Evolutionary conservation across 441 rosid genomes (phyloP).

Genomic region (Erodium chrysanthum): DNA sequence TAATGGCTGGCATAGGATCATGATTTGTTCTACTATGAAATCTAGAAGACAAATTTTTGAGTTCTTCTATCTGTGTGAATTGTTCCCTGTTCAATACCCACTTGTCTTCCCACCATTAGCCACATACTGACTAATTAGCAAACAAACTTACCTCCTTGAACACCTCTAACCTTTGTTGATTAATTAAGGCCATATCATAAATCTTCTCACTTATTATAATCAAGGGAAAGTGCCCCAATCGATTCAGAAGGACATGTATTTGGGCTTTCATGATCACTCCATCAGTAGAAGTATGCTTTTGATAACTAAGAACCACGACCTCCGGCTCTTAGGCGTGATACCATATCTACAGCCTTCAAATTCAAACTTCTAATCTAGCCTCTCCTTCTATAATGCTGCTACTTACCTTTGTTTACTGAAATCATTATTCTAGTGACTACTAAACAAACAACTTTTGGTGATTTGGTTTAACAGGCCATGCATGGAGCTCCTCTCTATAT

Average conservation of each 20-base stretch:
- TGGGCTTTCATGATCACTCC: background rate
- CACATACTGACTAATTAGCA: background rate
- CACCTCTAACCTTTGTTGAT: background rate
- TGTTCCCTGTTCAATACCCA: background rate
- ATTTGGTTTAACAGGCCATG: constrained; percentile 62
- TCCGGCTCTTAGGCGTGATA: background rate
- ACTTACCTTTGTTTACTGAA: background rate
- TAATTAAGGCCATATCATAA: background rate
- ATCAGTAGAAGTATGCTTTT: background rate
- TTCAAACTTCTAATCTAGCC: background rate
- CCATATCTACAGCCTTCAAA: background rate
- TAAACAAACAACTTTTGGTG: constrained; percentile 7
- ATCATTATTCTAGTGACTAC: background rate
- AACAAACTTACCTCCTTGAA: background rate
- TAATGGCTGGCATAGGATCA: background rate
- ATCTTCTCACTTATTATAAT: background rate
- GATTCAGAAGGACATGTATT: background rate
- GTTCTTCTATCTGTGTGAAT: background rate
- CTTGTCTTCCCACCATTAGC: background rate
- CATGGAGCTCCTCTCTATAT: constrained; percentile 97
- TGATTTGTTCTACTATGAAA: background rate
- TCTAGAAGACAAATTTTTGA: background rate
- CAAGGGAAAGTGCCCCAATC: background rate
- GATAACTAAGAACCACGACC: background rate
- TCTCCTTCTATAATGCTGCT: background rate